These are phyloP conservation scores for Isatis tinctoria DNA, from an alignment of 345 rosid species.

Conservation along the genomic window DNA sequence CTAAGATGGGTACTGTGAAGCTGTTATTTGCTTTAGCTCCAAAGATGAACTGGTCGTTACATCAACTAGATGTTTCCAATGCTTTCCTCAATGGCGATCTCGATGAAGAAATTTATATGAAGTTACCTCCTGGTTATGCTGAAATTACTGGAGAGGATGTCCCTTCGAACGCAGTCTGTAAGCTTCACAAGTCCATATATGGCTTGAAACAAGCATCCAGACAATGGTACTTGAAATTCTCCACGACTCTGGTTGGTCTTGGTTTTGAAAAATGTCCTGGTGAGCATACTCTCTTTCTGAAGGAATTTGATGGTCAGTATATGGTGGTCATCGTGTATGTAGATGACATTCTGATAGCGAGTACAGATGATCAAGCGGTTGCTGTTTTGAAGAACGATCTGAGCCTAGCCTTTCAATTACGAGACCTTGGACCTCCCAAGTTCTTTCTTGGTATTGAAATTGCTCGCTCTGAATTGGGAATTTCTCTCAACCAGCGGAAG, in stretches of 20 bases:
- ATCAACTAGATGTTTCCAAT: neutral
- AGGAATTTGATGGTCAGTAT: rapidly evolving
- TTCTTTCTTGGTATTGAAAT: too few relatives aligned
- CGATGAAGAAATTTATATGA: neutral
- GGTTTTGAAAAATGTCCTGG: neutral
- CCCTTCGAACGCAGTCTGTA: too few relatives aligned
- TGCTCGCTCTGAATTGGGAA: too few relatives aligned
- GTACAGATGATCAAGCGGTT: too few relatives aligned
- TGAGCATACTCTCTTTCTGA: neutral
- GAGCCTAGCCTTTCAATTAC: neutral
- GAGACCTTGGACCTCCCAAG: neutral
- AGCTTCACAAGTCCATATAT: neutral
- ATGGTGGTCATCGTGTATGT: neutral
- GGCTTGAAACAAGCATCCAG: neutral
- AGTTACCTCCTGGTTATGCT: neutral
- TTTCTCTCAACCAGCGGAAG: too few relatives aligned
- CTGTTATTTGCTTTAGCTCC: too few relatives aligned
- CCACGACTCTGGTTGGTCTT: neutral
- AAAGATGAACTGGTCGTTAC: neutral
- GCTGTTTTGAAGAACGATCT: too few relatives aligned
- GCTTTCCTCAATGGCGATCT: neutral
- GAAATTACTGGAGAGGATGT: neutral
- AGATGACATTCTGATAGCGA: neutral
- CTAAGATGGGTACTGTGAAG: too few relatives aligned
- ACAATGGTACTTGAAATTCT: neutral